Conservation (phyloP, 2,329 filamentous ascomycete genomes). For the Ascosphaera aggregata region DNA sequence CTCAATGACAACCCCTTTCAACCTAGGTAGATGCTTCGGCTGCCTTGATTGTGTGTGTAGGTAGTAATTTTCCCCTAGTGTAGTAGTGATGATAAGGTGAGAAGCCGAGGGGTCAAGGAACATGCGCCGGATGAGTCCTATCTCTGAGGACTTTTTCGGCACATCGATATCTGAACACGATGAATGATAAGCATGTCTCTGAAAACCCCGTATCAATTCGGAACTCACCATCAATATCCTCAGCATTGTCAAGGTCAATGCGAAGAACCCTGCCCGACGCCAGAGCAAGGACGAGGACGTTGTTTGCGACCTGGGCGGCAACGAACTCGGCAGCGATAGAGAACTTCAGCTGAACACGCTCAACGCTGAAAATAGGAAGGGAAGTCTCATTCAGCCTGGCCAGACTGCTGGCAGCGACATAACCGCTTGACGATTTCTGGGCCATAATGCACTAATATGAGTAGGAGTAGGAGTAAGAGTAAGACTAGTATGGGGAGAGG, state of each 20-base stretch:
- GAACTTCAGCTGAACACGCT: constrained; percentile 83
- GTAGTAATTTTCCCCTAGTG: constrained; percentile 89
- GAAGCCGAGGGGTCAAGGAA: constrained; percentile 95
- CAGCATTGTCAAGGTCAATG: constrained; percentile 80
- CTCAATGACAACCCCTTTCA: constrained; percentile 75
- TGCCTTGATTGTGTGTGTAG: constrained; percentile 86
- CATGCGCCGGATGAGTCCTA: constrained; percentile 82
- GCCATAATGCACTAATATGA: constrained; percentile 40
- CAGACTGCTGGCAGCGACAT: constrained; percentile 41
- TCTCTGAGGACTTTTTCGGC: constrained; percentile 74
- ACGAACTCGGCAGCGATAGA: constrained; percentile 88
- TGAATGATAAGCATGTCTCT: neutral
- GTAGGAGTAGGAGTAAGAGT: too few species aligned
- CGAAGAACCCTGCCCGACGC: constrained; percentile 80
- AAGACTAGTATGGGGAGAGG: neutral
- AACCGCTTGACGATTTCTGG: constrained; percentile 47
- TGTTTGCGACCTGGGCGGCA: constrained; percentile 89
- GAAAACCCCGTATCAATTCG: neutral
- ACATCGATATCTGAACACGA: constrained; percentile 61
- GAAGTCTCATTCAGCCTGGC: constrained; percentile 35
- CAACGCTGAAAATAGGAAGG: constrained; percentile 83
- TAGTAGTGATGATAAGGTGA: constrained; percentile 77
- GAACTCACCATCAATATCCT: constrained; percentile 66
- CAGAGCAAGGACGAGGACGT: constrained; percentile 78
- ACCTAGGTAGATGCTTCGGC: constrained; percentile 53